These are phyloP conservation scores for Grosmannia clavigera DNA, from an alignment of 2,329 filamentous ascomycete species.

Conservation along the genomic window DNA sequence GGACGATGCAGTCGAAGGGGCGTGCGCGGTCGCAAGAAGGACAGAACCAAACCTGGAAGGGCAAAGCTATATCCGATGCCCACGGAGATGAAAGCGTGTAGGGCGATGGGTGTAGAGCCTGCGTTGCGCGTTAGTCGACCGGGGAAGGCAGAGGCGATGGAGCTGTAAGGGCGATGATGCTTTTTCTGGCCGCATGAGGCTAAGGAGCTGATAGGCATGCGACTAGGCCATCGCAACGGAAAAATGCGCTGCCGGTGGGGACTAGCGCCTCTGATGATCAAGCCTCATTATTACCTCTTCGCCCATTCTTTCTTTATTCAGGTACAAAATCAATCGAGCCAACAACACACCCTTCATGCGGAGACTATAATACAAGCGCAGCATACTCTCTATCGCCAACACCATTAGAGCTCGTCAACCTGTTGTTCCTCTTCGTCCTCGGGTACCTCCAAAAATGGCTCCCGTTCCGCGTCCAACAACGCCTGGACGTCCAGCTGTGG, in stretches of 20 bases:
- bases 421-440: background rate
- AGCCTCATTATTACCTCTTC: background rate
- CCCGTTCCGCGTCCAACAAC: constrained; percentile 8
- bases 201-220: background rate
- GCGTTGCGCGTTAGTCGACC: background rate
- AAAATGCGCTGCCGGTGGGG: background rate
- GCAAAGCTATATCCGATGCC: background rate
- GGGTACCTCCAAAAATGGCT: background rate
- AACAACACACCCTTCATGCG: no score
- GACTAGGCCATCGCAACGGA: background rate
- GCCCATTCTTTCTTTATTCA: no score
- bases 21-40: background rate
- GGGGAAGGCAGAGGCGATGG: background rate
- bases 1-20: background rate
- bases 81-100: background rate
- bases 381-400: no score
- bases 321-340: no score
- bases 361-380: no score
- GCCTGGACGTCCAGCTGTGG: constrained; percentile 10
- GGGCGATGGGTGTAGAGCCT: background rate
- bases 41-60: background rate
- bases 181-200: constrained; percentile 1
- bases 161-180: background rate
- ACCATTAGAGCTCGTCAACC: constrained; percentile 7
- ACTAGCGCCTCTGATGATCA: background rate